Base-by-base conservation (phyloP, 257 asterid genomes). In the Pogostemon cablin region DNA sequence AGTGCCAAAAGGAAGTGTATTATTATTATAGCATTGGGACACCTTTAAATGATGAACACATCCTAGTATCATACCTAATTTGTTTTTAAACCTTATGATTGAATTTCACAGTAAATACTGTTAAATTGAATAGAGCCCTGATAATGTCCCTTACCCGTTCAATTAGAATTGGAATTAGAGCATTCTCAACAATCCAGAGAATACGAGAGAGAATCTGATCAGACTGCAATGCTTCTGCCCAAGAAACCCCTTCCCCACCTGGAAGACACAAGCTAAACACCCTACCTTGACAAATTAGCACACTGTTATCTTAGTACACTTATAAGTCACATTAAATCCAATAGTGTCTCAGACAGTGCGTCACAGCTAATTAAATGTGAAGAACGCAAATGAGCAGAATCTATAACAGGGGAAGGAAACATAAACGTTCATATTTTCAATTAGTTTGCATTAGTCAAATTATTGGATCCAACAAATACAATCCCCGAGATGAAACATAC, bases 181-280 rank as follows among this genome's bases (percentile, higher is more conserved):
- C 82, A 78, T 91, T 93, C 78, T 91, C 97, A 67, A 84, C 80
- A 78, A 93, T 80, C 97, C 99, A 93, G 46, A 93, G 68, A 66
- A 91, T 82, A 66, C 95, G 99, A 75, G 87, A 79, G 56, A 91
- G 79, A 66, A 83, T 70, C 43, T 83, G 86, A 77, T 91, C 95
- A 64, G 82, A 62, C 65, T 80, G 84, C 86, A 93, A 81, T 42
- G 84, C 88, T 76, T 91, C 88, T 25, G 87, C 87, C 96, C 95
- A 91, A 34, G 73, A 11, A 67, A 67, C 77, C 77, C 88, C 83
- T 76, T 87, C 93, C 57, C 81, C 76, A 39, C 91, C 87, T 86
- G 79, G 91, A 85, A 91, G 84, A 75, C 89, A 85, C 82, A 86
- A 81, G 56, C 86, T 82, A n/a, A 87, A 76, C 77, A 85, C 85